phyloP scores from a whole-genome alignment of 192 early-diverging fungal species.

The Coemansia sp. region DNA sequence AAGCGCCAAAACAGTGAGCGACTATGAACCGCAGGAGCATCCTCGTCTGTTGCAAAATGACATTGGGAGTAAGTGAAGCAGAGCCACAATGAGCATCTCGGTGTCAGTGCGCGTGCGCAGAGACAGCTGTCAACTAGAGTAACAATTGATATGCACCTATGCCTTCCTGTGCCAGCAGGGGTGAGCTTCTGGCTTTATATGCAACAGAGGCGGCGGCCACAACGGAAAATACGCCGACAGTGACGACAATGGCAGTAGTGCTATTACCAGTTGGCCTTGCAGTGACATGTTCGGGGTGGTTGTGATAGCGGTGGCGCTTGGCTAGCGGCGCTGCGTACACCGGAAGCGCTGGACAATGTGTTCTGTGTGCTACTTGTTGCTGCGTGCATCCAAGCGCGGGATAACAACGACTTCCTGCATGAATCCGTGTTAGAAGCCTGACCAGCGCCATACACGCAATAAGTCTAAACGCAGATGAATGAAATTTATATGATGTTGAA shows the following conservation, averaged over 20 bases:
- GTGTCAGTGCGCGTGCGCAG: not conserved
- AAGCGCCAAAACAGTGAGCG: not conserved
- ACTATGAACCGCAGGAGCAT: not conserved
- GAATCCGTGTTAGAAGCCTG: constrained; percentile 26
- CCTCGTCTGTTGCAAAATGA: not conserved
- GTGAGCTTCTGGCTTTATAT: not conserved
- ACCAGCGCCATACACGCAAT: constrained; percentile 31
- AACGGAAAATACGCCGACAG: constrained; percentile 6
- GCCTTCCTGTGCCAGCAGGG: constrained; percentile 10
- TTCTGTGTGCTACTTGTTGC: constrained; percentile 13
- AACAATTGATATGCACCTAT: constrained; percentile 11
- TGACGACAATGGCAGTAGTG: not conserved
- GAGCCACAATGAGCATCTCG: constrained; percentile 4
- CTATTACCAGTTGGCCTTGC: constrained; percentile 7
- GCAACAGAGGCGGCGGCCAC: not conserved
- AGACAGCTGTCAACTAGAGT: not conserved
- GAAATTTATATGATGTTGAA: not conserved
- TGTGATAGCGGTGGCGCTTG: not conserved
- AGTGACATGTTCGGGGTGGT: not conserved
- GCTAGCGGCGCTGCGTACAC: not conserved
- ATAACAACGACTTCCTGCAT: constrained; percentile 29
- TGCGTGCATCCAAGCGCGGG: constrained; percentile 26
- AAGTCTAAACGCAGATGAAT: constrained; percentile 3
- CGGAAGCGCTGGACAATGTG: constrained; percentile 9
- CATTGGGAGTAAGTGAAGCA: not conserved